Conservation (phyloP, 164 flowering plant species). For the Umbilicus rupestris region DNA sequence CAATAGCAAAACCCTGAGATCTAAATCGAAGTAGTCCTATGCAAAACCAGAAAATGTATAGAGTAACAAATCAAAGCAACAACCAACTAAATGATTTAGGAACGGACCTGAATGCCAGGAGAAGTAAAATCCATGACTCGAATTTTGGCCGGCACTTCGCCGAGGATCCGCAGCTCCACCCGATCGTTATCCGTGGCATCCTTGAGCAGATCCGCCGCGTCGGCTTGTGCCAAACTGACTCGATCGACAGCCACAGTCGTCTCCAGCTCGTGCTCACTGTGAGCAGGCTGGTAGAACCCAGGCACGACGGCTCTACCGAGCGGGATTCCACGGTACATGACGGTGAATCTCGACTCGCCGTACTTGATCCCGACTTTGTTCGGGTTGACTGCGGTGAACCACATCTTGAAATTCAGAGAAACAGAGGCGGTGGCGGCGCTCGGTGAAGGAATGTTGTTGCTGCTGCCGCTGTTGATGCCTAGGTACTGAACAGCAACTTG, state of each 20-base stretch:
- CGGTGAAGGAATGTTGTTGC: conserved; percentile 13
- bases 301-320: conserved; percentile 68
- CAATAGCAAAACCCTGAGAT: not conserved
- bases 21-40: not conserved
- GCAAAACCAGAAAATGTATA: not conserved
- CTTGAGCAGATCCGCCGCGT: conserved; percentile 64
- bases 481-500: conserved; percentile 84
- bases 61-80: not conserved
- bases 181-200: conserved; percentile 81
- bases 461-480: conserved; percentile 37
- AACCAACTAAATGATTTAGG: not conserved
- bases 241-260: conserved; percentile 63
- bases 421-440: conserved; percentile 36
- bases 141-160: conserved; percentile 90
- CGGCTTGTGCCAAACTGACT: conserved; percentile 56
- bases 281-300: conserved; percentile 79
- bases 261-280: conserved; percentile 50
- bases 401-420: conserved; percentile 54
- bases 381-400: conserved; percentile 80
- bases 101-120: conserved; percentile 72
- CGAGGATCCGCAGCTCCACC: conserved; percentile 70
- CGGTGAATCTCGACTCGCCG: conserved; percentile 66
- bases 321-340: conserved; percentile 90
- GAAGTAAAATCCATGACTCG: conserved; percentile 66
- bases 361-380: conserved; percentile 95